Percentiles rank a stretch among this genome's conserved stretches.
These are phyloP conservation scores for Baorangia bicolor DNA, from an alignment of 768 basidiomycete genomes.

Conservation along the genomic window DNA sequence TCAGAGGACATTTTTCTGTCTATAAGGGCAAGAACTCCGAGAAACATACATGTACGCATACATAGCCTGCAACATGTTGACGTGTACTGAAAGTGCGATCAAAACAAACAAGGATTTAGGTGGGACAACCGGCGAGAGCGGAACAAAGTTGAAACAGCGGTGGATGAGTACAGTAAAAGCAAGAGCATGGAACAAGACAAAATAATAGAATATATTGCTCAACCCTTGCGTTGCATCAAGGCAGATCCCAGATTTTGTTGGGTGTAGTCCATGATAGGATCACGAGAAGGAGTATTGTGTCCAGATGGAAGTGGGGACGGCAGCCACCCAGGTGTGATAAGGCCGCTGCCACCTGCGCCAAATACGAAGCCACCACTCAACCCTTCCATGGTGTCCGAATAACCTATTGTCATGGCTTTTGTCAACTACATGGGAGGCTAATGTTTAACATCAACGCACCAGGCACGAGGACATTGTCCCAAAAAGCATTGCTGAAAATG, in stretches of 20 bases:
- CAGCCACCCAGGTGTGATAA: conserved; percentile 73
- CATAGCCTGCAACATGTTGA: conserved; percentile 9
- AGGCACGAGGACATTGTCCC: conserved; percentile 86
- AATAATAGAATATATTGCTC: not conserved
- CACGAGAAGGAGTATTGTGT: conserved; percentile 39
- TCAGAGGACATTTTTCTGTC: conserved; percentile 5
- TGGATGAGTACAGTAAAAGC: conserved; percentile 1
- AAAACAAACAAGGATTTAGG: conserved; percentile 7
- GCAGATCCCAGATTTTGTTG: conserved; percentile 26
- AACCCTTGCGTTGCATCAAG: conserved; percentile 29
- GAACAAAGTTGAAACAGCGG: not conserved
- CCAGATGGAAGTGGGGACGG: conserved; percentile 62
- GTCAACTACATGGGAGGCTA: not conserved
- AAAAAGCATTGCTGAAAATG: conserved; percentile 75
- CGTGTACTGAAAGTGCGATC: conserved; percentile 9
- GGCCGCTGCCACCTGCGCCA: conserved; percentile 77
- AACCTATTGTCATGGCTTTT: conserved; percentile 48
- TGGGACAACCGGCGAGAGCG: not conserved
- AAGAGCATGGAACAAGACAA: conserved; percentile 2
- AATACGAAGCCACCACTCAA: conserved; percentile 85
- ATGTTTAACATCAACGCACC: conserved; percentile 45
- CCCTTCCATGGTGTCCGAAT: conserved; percentile 77
- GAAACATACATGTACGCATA: conserved; percentile 12
- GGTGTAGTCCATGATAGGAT: conserved; percentile 26
- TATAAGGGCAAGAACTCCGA: not conserved